Evolutionary conservation across 306 rosid genomes (phyloP).

Genomic region (Clitoria ternatea): DNA sequence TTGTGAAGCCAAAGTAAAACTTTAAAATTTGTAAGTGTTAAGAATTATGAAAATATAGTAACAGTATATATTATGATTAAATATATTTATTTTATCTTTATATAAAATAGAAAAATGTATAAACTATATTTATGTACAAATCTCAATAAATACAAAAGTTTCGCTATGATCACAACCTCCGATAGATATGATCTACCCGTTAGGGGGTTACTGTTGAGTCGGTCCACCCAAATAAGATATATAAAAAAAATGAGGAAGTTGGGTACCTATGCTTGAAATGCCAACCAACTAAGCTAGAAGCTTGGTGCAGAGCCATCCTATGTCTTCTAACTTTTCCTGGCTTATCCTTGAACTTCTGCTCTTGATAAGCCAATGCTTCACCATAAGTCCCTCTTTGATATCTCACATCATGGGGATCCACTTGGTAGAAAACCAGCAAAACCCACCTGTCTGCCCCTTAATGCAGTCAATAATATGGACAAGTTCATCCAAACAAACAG

Average conservation of each 20-base stretch:
- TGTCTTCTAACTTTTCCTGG: not conserved
- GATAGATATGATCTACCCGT: too few species aligned
- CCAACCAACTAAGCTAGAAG: not conserved
- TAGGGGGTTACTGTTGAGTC: too few species aligned
- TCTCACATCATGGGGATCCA: not conserved
- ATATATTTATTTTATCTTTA: too few species aligned
- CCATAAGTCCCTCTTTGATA: not conserved
- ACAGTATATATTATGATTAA: too few species aligned
- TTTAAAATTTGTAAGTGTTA: too few species aligned
- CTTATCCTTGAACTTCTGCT: not conserved
- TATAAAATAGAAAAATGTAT: too few species aligned
- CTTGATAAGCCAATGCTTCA: not conserved
- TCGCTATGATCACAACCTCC: too few species aligned
- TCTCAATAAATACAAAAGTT: too few species aligned
- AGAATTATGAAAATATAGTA: too few species aligned
- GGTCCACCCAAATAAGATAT: too few species aligned
- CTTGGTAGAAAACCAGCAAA: not conserved
- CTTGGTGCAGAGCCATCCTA: not conserved
- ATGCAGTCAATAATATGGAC: not conserved
- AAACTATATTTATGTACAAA: too few species aligned
- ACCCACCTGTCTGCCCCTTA: not conserved
- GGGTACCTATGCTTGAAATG: not conserved
- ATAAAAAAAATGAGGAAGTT: too few species aligned
- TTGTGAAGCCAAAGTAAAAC: not conserved
- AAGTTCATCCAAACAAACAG: constrained; percentile 12